Evolutionary conservation across 345 rosid genomes (phyloP), one percentile per base, ranked within the genome.

Genomic region (Gossypium longicalyx): DNA sequence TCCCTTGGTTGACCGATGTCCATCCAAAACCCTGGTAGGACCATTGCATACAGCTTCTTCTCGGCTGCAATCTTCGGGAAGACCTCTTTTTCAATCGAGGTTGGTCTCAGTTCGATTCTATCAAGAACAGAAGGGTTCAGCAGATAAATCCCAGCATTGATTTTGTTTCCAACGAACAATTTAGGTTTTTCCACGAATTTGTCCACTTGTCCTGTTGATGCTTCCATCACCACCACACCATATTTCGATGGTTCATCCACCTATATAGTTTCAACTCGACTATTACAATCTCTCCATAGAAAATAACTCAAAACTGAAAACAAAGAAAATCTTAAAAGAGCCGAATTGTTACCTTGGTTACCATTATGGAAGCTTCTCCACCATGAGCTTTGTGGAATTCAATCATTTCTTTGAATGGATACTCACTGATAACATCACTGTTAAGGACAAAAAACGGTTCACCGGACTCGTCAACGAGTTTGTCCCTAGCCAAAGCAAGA

Each of bases 291-390:
- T 38, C 53, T 53, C n/a, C 53, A 8, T 12, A 43, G 19, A 71
- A 67, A 17, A 34, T 15, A 41, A 70, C 65, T 25, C 12, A 27
- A 62, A 58, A 48, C 13, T 29, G 7, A 3, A 77, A 23, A 23
- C 2, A 53, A 34, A 45, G 13, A 61, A 74, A 12, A 64, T 11
- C 38, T 43, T 9, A 56, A 34, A 34, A n/a, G 10, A 56, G 49
- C 10, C 65, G 9, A 70, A 15, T 29, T 25, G 47, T 82, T 85
- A 93, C 99, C 98, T 95, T 93, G 66, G 99, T 95, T 44, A 95
- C 99, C 99, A 95, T 93, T 16, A 95, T 95, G 80, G 99, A 95
- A 52, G 99, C 99, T 81, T 95, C 99, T 57, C 98, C 98, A 53
- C 98, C 97, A 60, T 95, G 99, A 81, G 85, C 64, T 77, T 90